Evolutionary conservation across 2,329 filamentous ascomycete species (phyloP).

Genomic region (Onygenales sp.): DNA sequence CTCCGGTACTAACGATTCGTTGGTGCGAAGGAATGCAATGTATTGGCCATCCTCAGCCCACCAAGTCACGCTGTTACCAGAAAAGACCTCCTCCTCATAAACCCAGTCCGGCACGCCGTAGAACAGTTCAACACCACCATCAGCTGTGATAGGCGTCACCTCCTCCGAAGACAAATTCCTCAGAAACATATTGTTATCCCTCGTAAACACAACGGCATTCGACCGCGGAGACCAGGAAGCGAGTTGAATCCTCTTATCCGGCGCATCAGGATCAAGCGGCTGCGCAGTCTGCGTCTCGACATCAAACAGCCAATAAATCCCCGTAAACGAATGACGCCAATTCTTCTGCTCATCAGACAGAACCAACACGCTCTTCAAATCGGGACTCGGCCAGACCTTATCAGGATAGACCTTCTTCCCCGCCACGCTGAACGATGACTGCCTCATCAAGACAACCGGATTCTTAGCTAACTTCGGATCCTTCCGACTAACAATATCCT

Average conservation of each 20-base stretch:
- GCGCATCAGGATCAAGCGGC: slow-evolving; percentile 62
- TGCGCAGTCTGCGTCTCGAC: slow-evolving; percentile 69
- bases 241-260: slow-evolving; percentile 62
- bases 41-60: slow-evolving; percentile 88
- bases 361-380: slow-evolving; percentile 81
- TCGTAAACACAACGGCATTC: slow-evolving; percentile 79
- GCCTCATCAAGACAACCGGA: slow-evolving; percentile 66
- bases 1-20: slow-evolving; percentile 83
- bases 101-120: slow-evolving; percentile 98
- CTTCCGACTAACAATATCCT: slow-evolving; percentile 63
- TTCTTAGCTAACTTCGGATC: slow-evolving; percentile 29
- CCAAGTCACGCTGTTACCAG: slow-evolving; percentile 77
- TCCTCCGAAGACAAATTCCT: slow-evolving; percentile 54
- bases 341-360: slow-evolving; percentile 62
- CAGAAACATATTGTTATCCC: slow-evolving; percentile 82
- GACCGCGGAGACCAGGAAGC: slow-evolving; percentile 84
- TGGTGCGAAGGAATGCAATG: slow-evolving; percentile 83
- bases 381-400: slow-evolving; percentile 64
- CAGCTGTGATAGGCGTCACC: slow-evolving; percentile 66
- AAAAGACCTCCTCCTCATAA: slow-evolving; percentile 79
- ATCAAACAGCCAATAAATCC: slow-evolving; percentile 84
- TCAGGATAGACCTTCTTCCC: slow-evolving; percentile 47
- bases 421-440: slow-evolving; percentile 51
- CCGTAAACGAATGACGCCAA: slow-evolving; percentile 85
- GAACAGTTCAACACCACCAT: slow-evolving; percentile 82